Evolutionary conservation across 2,329 filamentous ascomycete genomes (phyloP).

Genomic region (Fusarium oligoseptatum): DNA sequence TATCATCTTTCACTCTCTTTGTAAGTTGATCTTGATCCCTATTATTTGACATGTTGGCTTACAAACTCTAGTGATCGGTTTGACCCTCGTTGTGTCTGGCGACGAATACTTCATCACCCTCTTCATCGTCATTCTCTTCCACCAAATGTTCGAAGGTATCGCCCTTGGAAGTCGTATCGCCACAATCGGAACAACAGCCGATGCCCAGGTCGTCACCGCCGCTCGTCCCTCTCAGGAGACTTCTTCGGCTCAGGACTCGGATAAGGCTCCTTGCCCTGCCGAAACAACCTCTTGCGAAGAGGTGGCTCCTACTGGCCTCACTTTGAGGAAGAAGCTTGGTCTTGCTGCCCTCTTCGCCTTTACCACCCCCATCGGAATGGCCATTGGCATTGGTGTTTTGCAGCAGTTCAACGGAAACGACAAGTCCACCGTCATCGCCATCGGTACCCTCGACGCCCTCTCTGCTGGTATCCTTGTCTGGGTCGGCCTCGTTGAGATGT

Average conservation of each 20-base stretch:
- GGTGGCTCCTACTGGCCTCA: constrained; percentile 43
- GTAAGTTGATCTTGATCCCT: constrained; percentile 55
- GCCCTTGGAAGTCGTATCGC: constrained; percentile 80
- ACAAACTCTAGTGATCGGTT: constrained; percentile 66
- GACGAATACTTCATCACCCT: constrained; percentile 69
- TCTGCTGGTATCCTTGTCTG: constrained; percentile 83
- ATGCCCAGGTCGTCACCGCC: constrained; percentile 34
- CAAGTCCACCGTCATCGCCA: constrained; percentile 74
- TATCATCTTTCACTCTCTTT: constrained; percentile 80
- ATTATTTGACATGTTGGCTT: not conserved
- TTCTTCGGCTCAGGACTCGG: constrained; percentile 35
- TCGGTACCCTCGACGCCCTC: constrained; percentile 80
- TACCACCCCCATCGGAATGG: constrained; percentile 84
- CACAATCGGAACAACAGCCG: constrained; percentile 58
- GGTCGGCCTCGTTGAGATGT: constrained; percentile 86
- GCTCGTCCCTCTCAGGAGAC: constrained; percentile 38
- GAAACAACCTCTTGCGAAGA: constrained; percentile 37
- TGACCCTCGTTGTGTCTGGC: constrained; percentile 72
- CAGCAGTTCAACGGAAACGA: constrained; percentile 81
- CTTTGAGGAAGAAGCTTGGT: constrained; percentile 66
- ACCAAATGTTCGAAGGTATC: constrained; percentile 83
- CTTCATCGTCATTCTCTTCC: constrained; percentile 80
- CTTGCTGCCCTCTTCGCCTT: constrained; percentile 76
- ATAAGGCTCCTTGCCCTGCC: constrained; percentile 46
- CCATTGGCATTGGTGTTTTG: constrained; percentile 80